phyloP scores from a whole-genome alignment of 345 rosid genomes.

The Eucalyptus urophylla region DNA sequence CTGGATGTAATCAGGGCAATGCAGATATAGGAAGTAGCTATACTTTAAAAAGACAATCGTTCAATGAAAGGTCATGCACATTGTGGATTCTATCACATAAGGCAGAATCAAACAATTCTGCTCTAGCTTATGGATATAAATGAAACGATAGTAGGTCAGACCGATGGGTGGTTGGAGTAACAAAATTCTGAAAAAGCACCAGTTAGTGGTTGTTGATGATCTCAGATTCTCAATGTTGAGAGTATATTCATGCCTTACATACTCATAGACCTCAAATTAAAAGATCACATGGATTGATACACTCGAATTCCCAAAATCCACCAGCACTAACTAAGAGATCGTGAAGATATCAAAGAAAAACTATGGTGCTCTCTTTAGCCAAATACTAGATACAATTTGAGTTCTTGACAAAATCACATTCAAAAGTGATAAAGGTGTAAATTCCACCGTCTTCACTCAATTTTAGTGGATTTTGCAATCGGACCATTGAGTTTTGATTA shows the following conservation, averaged over 20 bases:
- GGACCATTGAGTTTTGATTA: neutral
- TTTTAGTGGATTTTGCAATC: neutral
- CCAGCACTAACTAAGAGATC: neutral
- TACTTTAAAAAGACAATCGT: neutral
- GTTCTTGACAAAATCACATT: neutral
- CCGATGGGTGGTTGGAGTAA: neutral
- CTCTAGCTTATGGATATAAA: neutral
- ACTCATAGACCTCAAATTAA: neutral
- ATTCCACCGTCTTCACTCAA: neutral
- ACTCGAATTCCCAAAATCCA: neutral
- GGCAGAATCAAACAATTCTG: neutral
- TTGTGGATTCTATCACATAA: neutral
- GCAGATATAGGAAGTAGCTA: neutral
- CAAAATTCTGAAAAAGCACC: neutral
- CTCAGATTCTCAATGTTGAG: neutral
- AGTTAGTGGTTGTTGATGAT: neutral
- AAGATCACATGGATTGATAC: neutral
- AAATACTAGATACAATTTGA: neutral
- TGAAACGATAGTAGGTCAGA: neutral
- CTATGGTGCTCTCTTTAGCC: neutral
- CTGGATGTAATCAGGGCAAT: neutral
- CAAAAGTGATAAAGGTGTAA: neutral
- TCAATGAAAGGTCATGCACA: neutral
- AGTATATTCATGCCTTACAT: neutral
- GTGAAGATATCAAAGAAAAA: neutral